Base-by-base conservation (phyloP, 176 grass and related monocot species). In the Carex kokanica region DNA sequence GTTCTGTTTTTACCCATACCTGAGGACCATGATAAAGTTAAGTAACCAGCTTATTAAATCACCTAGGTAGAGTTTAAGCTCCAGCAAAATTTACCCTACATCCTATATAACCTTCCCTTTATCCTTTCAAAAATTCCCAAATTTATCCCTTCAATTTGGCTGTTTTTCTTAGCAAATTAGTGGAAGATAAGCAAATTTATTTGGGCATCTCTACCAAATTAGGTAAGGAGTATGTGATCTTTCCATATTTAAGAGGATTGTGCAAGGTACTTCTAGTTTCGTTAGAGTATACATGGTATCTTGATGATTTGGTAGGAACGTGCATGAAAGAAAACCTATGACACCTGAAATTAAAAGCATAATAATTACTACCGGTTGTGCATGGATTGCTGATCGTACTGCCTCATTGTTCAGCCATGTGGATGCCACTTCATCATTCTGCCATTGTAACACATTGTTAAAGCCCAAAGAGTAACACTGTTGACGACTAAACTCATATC, bases 341-440 rank as follows among this genome's bases (percentile, higher is more conserved):
- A 84, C 56, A 90, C 23, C 58, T 64, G 15, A 55, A 74, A 38
- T 4, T 71, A 86, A 82, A 43, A 85, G 24, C 2, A 49, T 49
- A 49, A 49, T 17, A 34, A 62, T 67, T 79, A 58, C 65, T 98
- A 98, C 95, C 86, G 89, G 89, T 72, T 98, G 60, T 1, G 92
- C 95, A 89, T 98, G 92, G 74, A 95, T 95, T 56, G 95, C 95
- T 64, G 95, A 88, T 91, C 95, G 86, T 80, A 95, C 95, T 8
- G 36, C 60, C 47, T 90, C 89, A 15, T 90, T 84, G 77, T 98
- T 88, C 64, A 98, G 84, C 95, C 95, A 98, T 74, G 80, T 83
- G 6, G 95, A 93, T 36, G 95, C 92, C 81, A 98, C 89, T 80
- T 90, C 90, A 67, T 98, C 95, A 75, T 86, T 90, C 95, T 98